These are phyloP conservation scores for Aureobasidium namibiae DNA, from an alignment of 2,329 filamentous ascomycete genomes.

Conservation along the genomic window DNA sequence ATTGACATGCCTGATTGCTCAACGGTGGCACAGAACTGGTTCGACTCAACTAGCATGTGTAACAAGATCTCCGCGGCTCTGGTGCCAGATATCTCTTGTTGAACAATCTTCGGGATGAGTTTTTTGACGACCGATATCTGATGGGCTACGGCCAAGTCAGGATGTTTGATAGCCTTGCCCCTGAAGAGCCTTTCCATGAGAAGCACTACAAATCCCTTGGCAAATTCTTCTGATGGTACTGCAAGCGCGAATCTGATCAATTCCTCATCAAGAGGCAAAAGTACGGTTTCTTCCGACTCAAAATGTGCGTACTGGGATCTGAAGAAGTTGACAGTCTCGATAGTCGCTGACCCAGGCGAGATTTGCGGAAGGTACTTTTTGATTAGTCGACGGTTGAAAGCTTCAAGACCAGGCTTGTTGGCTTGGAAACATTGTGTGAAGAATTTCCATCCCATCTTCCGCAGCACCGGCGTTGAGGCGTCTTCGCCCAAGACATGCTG, in stretches of 20 bases:
- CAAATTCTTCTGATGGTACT: background rate
- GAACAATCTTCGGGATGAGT: constrained; percentile 54
- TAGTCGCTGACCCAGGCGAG: constrained; percentile 50
- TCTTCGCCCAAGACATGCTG: constrained; percentile 59
- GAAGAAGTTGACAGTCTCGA: constrained; percentile 13
- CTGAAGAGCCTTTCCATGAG: background rate
- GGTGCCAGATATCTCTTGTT: background rate
- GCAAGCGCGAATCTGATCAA: background rate
- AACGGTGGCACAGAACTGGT: background rate
- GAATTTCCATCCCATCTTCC: constrained; percentile 61
- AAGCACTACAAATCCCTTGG: background rate
- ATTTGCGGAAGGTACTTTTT: constrained; percentile 50
- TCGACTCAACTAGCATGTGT: background rate
- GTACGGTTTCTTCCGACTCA: background rate
- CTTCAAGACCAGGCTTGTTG: constrained; percentile 6
- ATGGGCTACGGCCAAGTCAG: background rate
- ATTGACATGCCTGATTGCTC: background rate
- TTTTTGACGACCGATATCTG: constrained; percentile 57
- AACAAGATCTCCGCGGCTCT: background rate
- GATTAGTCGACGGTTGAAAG: constrained; percentile 42
- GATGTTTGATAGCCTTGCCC: background rate
- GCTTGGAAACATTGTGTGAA: constrained; percentile 44
- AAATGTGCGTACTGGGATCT: background rate
- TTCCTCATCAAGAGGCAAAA: background rate
- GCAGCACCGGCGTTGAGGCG: constrained; percentile 52